Evolutionary conservation across 148 eudicot genomes (phyloP), one percentile per base, ranked within the genome.

Genomic region (Spergularia bocconei): DNA sequence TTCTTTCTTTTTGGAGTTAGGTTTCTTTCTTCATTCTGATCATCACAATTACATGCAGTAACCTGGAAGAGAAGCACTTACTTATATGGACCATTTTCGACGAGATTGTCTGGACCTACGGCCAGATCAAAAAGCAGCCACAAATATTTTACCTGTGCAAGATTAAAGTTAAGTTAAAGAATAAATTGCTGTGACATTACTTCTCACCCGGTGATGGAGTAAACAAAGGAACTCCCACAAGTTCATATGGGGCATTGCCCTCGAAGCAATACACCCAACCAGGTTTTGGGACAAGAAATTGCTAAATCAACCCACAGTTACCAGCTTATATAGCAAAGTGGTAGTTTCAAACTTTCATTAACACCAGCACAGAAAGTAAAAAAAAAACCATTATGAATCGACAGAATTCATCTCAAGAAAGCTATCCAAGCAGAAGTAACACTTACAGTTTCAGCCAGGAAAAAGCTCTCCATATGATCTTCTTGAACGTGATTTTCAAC

Each of bases 381-480:
- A 0, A 21, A 67, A 15, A 29, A 29, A 29, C 1, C 36, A 2
- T 29, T 29, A 29, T 29, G 36, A 29, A 29, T 2, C 36, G 2
- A 29, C 36, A 2, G 36, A 29, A 29, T 29, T 29, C 36, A 29
- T 29, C 36, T 29, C 4, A 29, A 29, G 36, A 29, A 29, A 29
- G 36, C 36, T 29, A 29, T 29, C 36, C 10, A 72, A 67, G 29
- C 54, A 77, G 33, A 59, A 50, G 50, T n/a, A 58, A 78, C 12
- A 47, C 97, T 85, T 86, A 95, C 98, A 55, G 98, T 95, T 87
- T 95, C 98, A 55, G 98, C 93, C 70, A 95, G 84, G 73, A 95
- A 95, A 83, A 95, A 95, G 85, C 98, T 95, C 84, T 95, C 98
- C 98, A 95, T 95, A 83, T 92, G 92, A 81, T 95, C 97, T 85